Percentiles rank a stretch among this genome's conserved stretches.
Conservation (phyloP, 768 basidiomycete genomes). For the Trametes meyenii region DNA sequence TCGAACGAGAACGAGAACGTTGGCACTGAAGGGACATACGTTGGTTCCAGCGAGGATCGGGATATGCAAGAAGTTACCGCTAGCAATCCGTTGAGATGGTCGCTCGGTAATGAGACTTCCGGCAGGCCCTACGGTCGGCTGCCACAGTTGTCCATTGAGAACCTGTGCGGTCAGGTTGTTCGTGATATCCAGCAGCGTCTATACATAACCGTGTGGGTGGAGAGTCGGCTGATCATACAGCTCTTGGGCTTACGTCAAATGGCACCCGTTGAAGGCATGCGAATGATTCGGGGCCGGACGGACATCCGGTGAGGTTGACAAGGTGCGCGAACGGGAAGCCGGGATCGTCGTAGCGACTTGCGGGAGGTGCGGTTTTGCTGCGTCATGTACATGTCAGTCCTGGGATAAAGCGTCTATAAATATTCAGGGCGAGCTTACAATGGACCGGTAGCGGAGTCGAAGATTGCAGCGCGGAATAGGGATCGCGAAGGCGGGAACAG, state of each 20-base stretch:
- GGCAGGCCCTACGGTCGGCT: conserved; percentile 53
- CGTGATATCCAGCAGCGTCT: conserved; percentile 54
- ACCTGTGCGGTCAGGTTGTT: conserved; percentile 48
- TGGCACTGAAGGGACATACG: conserved; percentile 29
- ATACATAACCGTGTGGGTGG: background rate
- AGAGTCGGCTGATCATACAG: conserved; percentile 39
- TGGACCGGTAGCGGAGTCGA: conserved; percentile 55
- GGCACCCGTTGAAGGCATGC: conserved; percentile 30
- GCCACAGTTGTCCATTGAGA: conserved; percentile 58
- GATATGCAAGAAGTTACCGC: conserved; percentile 54
- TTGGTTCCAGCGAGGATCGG: conserved; percentile 62
- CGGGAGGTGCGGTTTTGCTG: conserved; percentile 48
- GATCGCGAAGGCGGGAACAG: conserved; percentile 41
- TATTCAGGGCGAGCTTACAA: conserved; percentile 42
- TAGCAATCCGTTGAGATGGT: conserved; percentile 47
- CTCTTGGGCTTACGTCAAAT: conserved; percentile 36
- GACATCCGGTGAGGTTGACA: conserved; percentile 26
- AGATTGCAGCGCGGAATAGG: conserved; percentile 55
- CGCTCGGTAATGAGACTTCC: conserved; percentile 52
- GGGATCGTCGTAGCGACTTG: conserved; percentile 33
- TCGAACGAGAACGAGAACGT: background rate
- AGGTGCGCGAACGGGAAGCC: conserved; percentile 32
- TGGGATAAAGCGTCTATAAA: background rate
- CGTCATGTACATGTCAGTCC: background rate
- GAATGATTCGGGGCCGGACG: conserved; percentile 27